Conservation (phyloP, 306 rosid genomes). For the Lagenaria siceraria region DNA sequence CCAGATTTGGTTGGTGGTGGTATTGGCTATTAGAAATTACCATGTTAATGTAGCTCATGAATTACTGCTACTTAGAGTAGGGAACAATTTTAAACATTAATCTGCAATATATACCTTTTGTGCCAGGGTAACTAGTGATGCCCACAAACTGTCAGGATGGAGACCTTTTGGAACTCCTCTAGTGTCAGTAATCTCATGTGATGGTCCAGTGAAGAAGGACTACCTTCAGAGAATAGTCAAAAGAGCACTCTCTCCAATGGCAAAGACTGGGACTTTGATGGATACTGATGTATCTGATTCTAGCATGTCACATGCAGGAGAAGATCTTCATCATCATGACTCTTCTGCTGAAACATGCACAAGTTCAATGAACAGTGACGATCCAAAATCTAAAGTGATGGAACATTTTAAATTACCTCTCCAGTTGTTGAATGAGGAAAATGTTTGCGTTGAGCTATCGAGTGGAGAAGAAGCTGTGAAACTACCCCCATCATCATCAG, state of each 20-base stretch:
- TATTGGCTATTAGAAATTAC: not conserved
- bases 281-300: conserved; percentile 36
- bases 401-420: conserved; percentile 48
- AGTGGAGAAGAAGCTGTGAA: conserved; percentile 59
- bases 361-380: conserved; percentile 33
- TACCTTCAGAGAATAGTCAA: conserved; percentile 52
- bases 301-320: conserved; percentile 21
- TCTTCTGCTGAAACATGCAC: conserved; percentile 26
- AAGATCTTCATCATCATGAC: conserved; percentile 18
- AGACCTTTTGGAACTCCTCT: conserved; percentile 76
- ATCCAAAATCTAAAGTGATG: conserved; percentile 25
- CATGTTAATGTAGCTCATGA: not conserved
- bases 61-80: not conserved
- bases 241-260: conserved; percentile 59
- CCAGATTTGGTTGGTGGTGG: not conserved
- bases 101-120: conserved; percentile 6
- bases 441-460: conserved; percentile 65
- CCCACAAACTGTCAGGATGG: conserved; percentile 64
- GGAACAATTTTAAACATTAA: not conserved
- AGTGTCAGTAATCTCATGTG: conserved; percentile 52
- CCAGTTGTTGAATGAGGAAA: conserved; percentile 59
- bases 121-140: conserved; percentile 42
- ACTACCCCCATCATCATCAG: conserved; percentile 36
- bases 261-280: conserved; percentile 36
- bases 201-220: conserved; percentile 51